Evolutionary conservation across 148 eudicot species (phyloP), one percentile per base, ranked within the genome.

Genomic region (Rhododendron molle): DNA sequence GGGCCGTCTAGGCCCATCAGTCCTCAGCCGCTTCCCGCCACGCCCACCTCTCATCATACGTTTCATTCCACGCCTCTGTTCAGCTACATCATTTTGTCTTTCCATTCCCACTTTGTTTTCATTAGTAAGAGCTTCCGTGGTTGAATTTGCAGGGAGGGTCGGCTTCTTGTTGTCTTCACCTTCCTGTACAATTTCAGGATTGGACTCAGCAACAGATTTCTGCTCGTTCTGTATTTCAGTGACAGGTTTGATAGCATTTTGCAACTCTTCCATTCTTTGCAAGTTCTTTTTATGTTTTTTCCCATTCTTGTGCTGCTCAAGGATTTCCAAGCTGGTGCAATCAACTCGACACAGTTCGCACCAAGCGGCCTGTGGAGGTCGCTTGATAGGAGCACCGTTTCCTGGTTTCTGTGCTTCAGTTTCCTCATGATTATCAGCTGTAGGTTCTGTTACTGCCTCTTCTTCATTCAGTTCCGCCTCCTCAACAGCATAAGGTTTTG

Each of bases 301-400:
- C 74, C 98, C 97, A 78, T 91, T 93, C 86, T 85, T 91, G 85
- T 95, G 97, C 89, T 93, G 92, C 84, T 92, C 93, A 82, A 95
- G 93, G 78, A 94, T 86, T 87, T 93, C 96, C 79, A 84, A 84
- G 80, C 90, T 92, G 71, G 86, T 94, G 90, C 98, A 95, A 46
- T 93, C 97, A 65, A 90, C 91, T 85, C 85, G 88, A 87, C 98
- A 95, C 77, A 95, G 86, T 87, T 94, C 98, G 86, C 98, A 95
- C 89, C 88, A 87, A 15, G 88, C 90, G 23, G 69, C 58, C 80
- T 78, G 88, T 28, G 80, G 43, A 83, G 86, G 89, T 79, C 43
- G 86, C 26, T 44, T 84, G 76, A 46, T 80, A 73, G 87, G 83
- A 50, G 76, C 88, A 50, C 81, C 16, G 62, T 20, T 82, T n/a